Conservation (phyloP, 2,329 filamentous ascomycete species). For the Aspergillus sp. region DNA sequence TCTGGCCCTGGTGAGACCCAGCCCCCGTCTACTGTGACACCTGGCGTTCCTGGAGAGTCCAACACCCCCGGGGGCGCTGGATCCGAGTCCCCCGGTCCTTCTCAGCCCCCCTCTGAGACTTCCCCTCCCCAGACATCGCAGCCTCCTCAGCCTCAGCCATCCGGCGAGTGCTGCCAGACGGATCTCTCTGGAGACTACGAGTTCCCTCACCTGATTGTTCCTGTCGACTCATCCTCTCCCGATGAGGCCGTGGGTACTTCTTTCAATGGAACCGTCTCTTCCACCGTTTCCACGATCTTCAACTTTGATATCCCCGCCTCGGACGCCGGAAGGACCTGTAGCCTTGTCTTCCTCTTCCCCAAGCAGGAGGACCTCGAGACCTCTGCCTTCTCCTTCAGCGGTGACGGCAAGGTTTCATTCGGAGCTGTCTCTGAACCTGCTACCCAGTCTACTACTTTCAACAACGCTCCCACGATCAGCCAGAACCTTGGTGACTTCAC, state of each 20-base stretch:
- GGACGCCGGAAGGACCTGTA: conserved; percentile 64
- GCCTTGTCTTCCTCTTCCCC: conserved; percentile 69
- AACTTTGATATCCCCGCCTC: conserved; percentile 68
- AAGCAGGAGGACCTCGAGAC: conserved; percentile 61
- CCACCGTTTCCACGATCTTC: conserved; percentile 63
- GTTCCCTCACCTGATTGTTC: conserved; percentile 67
- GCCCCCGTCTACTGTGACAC: neutral
- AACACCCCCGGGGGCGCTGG: neutral
- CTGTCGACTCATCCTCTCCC: conserved; percentile 60
- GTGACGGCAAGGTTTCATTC: conserved; percentile 60
- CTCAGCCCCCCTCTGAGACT: neutral
- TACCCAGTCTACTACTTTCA: conserved; percentile 56
- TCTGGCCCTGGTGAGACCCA: neutral
- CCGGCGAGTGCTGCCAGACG: conserved; percentile 47
- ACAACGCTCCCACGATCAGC: conserved; percentile 54
- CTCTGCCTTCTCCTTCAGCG: conserved; percentile 60
- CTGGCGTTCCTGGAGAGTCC: neutral
- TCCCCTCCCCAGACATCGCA: conserved; percentile 1
- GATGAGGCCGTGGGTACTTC: conserved; percentile 58
- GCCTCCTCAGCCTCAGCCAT: conserved; percentile 21
- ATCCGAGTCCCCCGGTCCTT: neutral
- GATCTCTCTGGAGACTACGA: conserved; percentile 54
- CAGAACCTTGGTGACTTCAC: conserved; percentile 50
- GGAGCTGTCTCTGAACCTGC: conserved; percentile 54
- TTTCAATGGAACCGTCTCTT: conserved; percentile 60